Base-by-base conservation (phyloP, 106 monocot genomes). In the Acorus gramineus region DNA sequence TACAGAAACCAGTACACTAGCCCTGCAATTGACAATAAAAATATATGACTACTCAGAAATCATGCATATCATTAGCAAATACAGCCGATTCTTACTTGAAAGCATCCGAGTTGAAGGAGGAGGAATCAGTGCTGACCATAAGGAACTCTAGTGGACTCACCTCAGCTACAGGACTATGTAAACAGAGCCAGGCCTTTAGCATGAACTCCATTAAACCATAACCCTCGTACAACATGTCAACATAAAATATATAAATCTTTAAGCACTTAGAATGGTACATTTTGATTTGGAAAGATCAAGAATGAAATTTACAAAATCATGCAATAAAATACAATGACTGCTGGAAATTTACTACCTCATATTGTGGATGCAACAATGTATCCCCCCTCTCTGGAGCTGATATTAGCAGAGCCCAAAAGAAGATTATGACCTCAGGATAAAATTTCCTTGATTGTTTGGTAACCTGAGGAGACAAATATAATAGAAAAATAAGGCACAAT, bases 401-500 rank as follows among this genome's bases (percentile, higher is more conserved):
- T n/a, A n/a, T n/a, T n/a, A n/a, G n/a, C n/a, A n/a, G n/a, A n/a
- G 70, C 68, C 68, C 85, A 77, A 14, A 98, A 42, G 77, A 92
- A 98, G 7, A 65, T 56, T 46, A 98, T 57, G 12, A 77, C 82
- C 76, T 98, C 96, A 4, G 96, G 91, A 53, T 66, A 98, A 71
- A 81, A 85, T 62, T 92, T 98, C 14, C 63, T 69, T 56, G 87
- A 98, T 77, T 88, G 83, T 73, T 85, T 79, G 53, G 77, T 64
- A 42, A 85, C 74, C 96, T 98, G 68, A 49, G 81, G 53, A 62
- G 10, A 56, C 4, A 69, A 59, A 14, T 51, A 64, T 42, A 14
- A 8, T 50, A 7, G 6, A 51, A 5, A 5, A 51, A n/a, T n/a
- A n/a, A n/a, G n/a, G n/a, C n/a, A n/a, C n/a, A n/a, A n/a, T n/a